These are phyloP conservation scores for Alternaria incomplexa DNA, from an alignment of 2,329 filamentous ascomycete species.

Conservation along the genomic window DNA sequence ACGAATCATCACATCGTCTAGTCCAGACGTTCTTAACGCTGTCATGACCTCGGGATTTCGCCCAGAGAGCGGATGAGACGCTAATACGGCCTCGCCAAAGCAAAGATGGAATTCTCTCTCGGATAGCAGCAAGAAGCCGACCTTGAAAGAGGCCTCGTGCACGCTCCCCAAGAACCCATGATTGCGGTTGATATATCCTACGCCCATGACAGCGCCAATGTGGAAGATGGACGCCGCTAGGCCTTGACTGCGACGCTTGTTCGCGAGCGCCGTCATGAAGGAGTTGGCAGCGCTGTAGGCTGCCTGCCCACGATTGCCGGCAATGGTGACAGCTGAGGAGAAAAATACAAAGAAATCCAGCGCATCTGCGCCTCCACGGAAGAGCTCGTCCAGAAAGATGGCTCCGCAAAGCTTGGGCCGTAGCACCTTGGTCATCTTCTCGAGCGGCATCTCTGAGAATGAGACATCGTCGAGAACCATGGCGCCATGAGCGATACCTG, in stretches of 20 bases:
- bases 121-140: constrained; percentile 1
- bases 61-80: constrained; percentile 2
- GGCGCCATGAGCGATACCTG: constrained; percentile 20
- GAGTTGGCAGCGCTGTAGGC: constrained; percentile 56
- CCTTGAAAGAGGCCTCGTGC: not conserved
- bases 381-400: constrained; percentile 18
- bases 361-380: not conserved
- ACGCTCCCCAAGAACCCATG: not conserved
- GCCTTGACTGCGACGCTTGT: constrained; percentile 46
- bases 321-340: constrained; percentile 23
- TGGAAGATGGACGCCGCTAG: not conserved
- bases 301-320: constrained; percentile 48
- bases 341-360: constrained; percentile 41
- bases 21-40: not conserved
- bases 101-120: constrained; percentile 21
- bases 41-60: not conserved
- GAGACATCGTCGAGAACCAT: constrained; percentile 22
- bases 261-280: constrained; percentile 48
- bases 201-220: not conserved
- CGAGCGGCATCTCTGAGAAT: constrained; percentile 11
- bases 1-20: not conserved
- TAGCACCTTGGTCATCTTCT: constrained; percentile 7
- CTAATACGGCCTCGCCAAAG: constrained; percentile 13
- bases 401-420: constrained; percentile 26
- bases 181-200: constrained; percentile 16